A percentile compares a stretch with the other conserved stretches of the same genome.
Evolutionary conservation across 495 filamentous ascomycete species (phyloP).

Genomic region (Cercophora newfieldiana): DNA sequence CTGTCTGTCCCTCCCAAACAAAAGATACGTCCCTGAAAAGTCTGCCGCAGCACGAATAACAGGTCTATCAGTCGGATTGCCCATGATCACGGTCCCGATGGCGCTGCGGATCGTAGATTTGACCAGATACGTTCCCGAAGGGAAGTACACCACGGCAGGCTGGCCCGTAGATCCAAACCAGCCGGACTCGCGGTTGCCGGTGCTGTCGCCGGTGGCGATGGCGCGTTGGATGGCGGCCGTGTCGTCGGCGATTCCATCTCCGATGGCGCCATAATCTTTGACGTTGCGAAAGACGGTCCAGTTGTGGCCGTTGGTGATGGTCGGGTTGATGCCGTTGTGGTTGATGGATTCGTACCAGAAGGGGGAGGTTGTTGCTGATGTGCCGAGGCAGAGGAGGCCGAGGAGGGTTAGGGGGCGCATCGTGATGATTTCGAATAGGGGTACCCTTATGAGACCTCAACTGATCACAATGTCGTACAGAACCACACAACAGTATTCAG

Average conservation of each 20-base stretch:
- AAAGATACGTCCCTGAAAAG: slow-evolving; percentile 59
- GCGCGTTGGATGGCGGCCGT: slow-evolving; percentile 46
- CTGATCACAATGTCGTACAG: too few relatives aligned
- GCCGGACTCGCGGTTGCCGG: slow-evolving; percentile 27
- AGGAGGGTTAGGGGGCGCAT: too few relatives aligned
- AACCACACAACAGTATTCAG: too few relatives aligned
- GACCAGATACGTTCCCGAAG: slow-evolving; percentile 48
- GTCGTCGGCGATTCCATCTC: slow-evolving; percentile 58
- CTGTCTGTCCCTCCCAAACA: slow-evolving; percentile 49
- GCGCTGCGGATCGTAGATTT: slow-evolving; percentile 41
- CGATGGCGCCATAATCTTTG: slow-evolving; percentile 34
- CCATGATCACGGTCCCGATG: slow-evolving; percentile 52
- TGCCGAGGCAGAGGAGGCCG: too few relatives aligned
- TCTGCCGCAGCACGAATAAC: slow-evolving; percentile 45
- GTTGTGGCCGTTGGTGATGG: slow-evolving; percentile 26
- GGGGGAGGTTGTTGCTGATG: too few relatives aligned
- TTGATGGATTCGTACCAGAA: slow-evolving; percentile 35
- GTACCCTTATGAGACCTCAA: too few relatives aligned
- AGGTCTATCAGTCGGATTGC: slow-evolving; percentile 63
- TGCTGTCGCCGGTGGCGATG: slow-evolving; percentile 25
- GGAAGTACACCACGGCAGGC: slow-evolving; percentile 53
- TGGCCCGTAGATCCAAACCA: slow-evolving; percentile 47
- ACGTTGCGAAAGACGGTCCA: slow-evolving; percentile 50
- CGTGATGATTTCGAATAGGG: too few relatives aligned
- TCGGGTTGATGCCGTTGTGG: slow-evolving; percentile 42